Evolutionary conservation across 1,284 basidiomycete species (phyloP).

Genomic region (Anthracocystis setariae): DNA sequence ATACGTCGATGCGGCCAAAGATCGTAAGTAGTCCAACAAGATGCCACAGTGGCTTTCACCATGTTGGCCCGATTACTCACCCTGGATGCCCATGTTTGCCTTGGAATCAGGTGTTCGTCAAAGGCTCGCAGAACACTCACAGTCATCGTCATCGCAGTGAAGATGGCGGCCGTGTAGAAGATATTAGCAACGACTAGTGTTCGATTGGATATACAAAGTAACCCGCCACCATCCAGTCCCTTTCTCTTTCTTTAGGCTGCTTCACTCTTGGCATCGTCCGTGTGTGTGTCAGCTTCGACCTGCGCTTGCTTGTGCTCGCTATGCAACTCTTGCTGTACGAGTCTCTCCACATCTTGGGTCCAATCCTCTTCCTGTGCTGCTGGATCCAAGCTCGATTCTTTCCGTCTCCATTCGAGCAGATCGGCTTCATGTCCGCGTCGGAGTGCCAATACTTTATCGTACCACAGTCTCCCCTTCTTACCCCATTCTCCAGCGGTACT

Average conservation of each 20-base stretch:
- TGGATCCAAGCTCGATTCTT: conserved; percentile 20
- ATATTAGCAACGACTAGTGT: neutral
- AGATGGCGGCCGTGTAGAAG: too few relatives aligned
- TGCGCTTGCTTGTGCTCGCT: conserved; percentile 11
- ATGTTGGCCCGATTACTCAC: too few relatives aligned
- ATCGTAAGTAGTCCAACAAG: conserved; percentile 22
- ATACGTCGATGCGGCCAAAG: conserved; percentile 24
- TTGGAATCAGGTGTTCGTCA: conserved; percentile 27
- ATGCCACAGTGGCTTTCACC: too few relatives aligned
- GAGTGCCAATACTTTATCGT: conserved; percentile 57
- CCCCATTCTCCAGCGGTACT: conserved; percentile 66
- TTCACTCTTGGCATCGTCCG: conserved; percentile 7
- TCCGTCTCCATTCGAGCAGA: conserved; percentile 27
- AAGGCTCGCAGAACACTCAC: conserved; percentile 21
- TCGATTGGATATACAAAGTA: conserved; percentile 4
- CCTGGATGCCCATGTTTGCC: too few relatives aligned
- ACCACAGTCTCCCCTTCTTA: conserved; percentile 57
- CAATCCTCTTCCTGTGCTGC: conserved; percentile 43
- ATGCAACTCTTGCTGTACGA: conserved; percentile 39
- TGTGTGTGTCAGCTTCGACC: neutral
- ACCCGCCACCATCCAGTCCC: neutral
- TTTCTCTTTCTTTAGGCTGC: neutral
- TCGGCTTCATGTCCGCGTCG: conserved; percentile 36
- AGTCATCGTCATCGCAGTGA: neutral
- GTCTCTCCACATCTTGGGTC: conserved; percentile 35